These are phyloP conservation scores for Phytomonas sp. DNA, from an alignment of 208 protist genomes.

Conservation along the genomic window DNA sequence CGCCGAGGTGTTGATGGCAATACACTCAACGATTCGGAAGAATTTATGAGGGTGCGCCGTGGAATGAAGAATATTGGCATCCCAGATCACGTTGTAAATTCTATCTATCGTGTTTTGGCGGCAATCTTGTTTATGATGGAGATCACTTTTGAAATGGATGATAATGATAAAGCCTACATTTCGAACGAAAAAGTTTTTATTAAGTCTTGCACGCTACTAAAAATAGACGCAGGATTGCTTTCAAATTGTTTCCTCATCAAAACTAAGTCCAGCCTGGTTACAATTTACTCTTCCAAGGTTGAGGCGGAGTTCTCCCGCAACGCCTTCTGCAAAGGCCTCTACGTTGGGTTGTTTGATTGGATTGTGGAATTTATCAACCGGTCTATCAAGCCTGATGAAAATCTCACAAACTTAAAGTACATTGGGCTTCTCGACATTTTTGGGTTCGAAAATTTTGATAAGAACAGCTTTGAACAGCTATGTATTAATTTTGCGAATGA, in stretches of 20 bases:
- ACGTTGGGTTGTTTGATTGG: conserved; percentile 84
- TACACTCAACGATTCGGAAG: conserved; percentile 82
- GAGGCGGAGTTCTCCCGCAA: conserved; percentile 81
- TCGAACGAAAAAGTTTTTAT: conserved; percentile 28
- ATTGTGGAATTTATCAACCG: conserved; percentile 82
- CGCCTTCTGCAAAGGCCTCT: conserved; percentile 86
- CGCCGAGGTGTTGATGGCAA: conserved; percentile 74
- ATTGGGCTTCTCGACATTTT: conserved; percentile 96
- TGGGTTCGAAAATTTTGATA: conserved; percentile 93
- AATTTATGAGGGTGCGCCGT: conserved; percentile 70
- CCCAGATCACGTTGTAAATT: conserved; percentile 25
- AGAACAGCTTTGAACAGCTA: conserved; percentile 96
- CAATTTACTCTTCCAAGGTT: conserved; percentile 54
- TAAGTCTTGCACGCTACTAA: conserved; percentile 52
- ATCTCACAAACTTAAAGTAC: conserved; percentile 54
- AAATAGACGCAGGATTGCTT: conserved; percentile 45
- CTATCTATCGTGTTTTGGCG: conserved; percentile 87
- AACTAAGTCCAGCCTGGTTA: conserved; percentile 63
- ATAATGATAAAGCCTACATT: conserved; percentile 74
- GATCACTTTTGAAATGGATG: conserved; percentile 67
- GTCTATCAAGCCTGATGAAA: conserved; percentile 50
- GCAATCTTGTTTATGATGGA: conserved; percentile 91
- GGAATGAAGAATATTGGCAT: conserved; percentile 74
- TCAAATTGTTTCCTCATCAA: conserved; percentile 73
- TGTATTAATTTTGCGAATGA: conserved; percentile 98